phyloP scores from a whole-genome alignment of 1,284 basidiomycete species.

The Malassezia dermatis region DNA sequence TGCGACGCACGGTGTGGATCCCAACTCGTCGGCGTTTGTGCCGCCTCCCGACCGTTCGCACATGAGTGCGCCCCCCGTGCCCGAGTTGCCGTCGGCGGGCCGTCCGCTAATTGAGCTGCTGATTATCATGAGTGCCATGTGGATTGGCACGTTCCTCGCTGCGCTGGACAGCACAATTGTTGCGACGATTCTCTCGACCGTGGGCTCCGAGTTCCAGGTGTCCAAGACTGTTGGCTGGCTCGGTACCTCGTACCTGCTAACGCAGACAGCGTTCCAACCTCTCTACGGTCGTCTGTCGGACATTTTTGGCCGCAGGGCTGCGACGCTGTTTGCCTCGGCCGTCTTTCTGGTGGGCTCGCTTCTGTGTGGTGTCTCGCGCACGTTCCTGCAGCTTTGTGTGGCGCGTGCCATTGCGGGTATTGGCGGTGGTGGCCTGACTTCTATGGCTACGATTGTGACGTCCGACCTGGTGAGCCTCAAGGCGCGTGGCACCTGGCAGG shows the following conservation, averaged over 20 bases:
- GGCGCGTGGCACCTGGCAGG: conserved; percentile 50
- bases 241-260: conserved; percentile 44
- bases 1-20: conserved; percentile 41
- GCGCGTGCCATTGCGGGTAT: conserved; percentile 50
- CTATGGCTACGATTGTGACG: conserved; percentile 50
- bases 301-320: conserved; percentile 45
- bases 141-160: conserved; percentile 42
- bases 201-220: conserved; percentile 45
- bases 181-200: conserved; percentile 36
- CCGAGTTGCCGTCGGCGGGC: conserved; percentile 21
- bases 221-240: conserved; percentile 42
- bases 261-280: conserved; percentile 46
- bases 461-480: conserved; percentile 50
- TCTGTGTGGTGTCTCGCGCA: conserved; percentile 40
- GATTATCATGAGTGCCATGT: conserved; percentile 44
- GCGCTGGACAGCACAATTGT: conserved; percentile 45
- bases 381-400: conserved; percentile 39
- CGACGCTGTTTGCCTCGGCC: conserved; percentile 41
- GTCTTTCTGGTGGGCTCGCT: conserved; percentile 41
- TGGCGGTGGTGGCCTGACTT: conserved; percentile 51
- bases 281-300: conserved; percentile 43
- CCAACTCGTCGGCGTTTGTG: conserved; percentile 41
- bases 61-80: conserved; percentile 19
- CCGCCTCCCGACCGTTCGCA: conserved; percentile 40
- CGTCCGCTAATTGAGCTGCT: conserved; percentile 30